phyloP scores from a whole-genome alignment of 495 filamentous ascomycete species.

The Penicillium fimorum region DNA sequence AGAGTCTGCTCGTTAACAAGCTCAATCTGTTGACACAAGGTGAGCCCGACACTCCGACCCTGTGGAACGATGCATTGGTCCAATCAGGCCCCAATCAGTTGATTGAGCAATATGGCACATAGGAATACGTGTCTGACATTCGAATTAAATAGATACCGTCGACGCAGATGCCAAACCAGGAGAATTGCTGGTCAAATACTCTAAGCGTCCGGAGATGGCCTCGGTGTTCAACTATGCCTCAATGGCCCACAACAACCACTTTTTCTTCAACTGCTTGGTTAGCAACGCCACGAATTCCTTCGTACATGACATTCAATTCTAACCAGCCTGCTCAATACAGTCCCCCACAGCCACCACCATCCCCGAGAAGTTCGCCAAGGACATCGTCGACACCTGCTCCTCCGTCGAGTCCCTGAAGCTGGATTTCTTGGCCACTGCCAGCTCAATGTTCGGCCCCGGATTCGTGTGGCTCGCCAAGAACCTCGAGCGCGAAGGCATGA shows the following conservation, averaged over 20 bases:
- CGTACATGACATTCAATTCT: not conserved
- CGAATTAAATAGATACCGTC: conserved; percentile 45
- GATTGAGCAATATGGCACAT: not conserved
- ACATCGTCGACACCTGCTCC: conserved; percentile 67
- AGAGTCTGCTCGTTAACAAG: conserved; percentile 65
- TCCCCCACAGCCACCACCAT: conserved; percentile 51
- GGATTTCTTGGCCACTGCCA: conserved; percentile 78
- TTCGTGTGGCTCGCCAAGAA: conserved; percentile 89
- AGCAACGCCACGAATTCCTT: conserved; percentile 13
- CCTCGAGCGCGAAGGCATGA: conserved; percentile 44
- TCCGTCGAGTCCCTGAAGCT: conserved; percentile 75
- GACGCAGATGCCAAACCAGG: conserved; percentile 57
- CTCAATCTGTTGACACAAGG: conserved; percentile 73
- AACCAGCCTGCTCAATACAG: conserved; percentile 23
- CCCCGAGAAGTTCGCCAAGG: conserved; percentile 44
- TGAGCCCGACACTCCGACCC: conserved; percentile 39
- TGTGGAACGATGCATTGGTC: conserved; percentile 8
- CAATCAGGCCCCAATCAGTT: not conserved
- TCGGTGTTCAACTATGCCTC: conserved; percentile 90
- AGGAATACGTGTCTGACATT: not conserved
- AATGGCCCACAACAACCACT: conserved; percentile 95
- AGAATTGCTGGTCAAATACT: conserved; percentile 69
- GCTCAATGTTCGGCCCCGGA: conserved; percentile 92
- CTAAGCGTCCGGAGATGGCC: conserved; percentile 73
- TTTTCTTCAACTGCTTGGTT: conserved; percentile 79